Evolutionary conservation across 106 monocot species (phyloP).

Genomic region (Xerophyta viscosa): DNA sequence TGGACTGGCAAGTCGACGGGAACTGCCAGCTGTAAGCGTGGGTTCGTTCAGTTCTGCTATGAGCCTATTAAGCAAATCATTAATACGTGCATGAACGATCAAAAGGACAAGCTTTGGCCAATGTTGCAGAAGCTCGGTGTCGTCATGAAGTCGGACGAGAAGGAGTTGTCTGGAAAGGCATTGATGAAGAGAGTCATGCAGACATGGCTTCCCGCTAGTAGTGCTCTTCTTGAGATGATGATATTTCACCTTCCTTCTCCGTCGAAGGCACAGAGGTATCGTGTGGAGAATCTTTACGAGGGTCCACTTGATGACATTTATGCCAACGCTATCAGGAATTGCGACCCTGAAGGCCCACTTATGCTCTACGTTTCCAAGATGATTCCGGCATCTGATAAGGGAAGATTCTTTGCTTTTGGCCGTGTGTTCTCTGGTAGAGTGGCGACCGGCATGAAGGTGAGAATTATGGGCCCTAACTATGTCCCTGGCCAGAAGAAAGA

Average conservation of each 20-base stretch:
- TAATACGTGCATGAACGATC: constrained; percentile 37
- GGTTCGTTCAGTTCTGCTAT: constrained; percentile 47
- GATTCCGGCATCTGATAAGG: constrained; percentile 49
- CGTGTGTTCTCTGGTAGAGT: constrained; percentile 41
- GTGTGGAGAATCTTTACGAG: constrained; percentile 46
- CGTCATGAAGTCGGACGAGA: constrained; percentile 38
- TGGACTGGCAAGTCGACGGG: constrained; percentile 41
- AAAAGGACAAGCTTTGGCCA: constrained; percentile 46
- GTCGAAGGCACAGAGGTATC: constrained; percentile 32
- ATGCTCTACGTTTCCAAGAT: constrained; percentile 50
- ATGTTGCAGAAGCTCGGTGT: constrained; percentile 42
- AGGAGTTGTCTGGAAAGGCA: constrained; percentile 34
- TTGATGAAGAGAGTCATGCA: constrained; percentile 56
- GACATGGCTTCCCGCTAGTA: constrained; percentile 41
- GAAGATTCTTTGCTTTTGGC: constrained; percentile 47
- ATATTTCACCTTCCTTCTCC: constrained; percentile 50
- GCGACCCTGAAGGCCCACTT: constrained; percentile 39
- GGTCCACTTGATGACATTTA: constrained; percentile 43
- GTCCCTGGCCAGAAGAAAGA: constrained; percentile 54
- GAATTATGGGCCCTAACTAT: constrained; percentile 50
- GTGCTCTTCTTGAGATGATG: constrained; percentile 48
- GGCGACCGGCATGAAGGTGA: constrained; percentile 30
- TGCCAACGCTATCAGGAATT: constrained; percentile 35
- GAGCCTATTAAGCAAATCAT: constrained; percentile 50
- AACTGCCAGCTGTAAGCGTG: constrained; percentile 34